These are phyloP conservation scores for Forsythia viridissima DNA, from an alignment of 257 asterid genomes.

Conservation along the genomic window DNA sequence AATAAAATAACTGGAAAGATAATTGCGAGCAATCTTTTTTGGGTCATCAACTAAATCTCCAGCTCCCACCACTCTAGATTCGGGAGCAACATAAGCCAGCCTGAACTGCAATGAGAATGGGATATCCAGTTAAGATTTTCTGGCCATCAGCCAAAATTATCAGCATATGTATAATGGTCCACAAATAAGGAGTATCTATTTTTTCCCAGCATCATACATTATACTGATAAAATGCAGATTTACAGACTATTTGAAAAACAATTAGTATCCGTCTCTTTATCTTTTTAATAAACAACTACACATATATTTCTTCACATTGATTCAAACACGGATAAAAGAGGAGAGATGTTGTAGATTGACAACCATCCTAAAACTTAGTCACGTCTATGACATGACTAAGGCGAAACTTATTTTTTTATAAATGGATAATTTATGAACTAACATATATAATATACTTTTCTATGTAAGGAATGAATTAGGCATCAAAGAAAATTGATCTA, in stretches of 20 bases:
- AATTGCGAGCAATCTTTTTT: slow-evolving; percentile 58
- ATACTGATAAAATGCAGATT: not conserved
- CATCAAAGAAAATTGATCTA: no score
- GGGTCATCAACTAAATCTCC: slow-evolving; percentile 70
- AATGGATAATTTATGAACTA: no score
- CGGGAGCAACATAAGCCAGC: slow-evolving; percentile 84
- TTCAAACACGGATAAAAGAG: not conserved
- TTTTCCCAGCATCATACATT: not conserved
- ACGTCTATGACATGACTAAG: no score
- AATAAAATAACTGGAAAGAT: slow-evolving; percentile 55
- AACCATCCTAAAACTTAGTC: no score
- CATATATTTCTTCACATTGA: not conserved
- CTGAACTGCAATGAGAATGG: slow-evolving; percentile 62
- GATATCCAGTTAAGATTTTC: not conserved
- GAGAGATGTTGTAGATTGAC: not conserved
- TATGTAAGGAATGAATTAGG: no score
- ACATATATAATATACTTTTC: no score
- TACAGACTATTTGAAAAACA: not conserved
- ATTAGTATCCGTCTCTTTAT: not conserved
- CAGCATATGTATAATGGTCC: not conserved
- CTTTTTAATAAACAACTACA: not conserved
- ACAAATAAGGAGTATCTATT: not conserved
- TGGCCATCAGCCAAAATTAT: not conserved
- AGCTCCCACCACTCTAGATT: slow-evolving; percentile 73
- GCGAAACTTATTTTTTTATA: no score